Conservation (phyloP, 495 filamentous ascomycete species). For the Neurospora sp. region DNA sequence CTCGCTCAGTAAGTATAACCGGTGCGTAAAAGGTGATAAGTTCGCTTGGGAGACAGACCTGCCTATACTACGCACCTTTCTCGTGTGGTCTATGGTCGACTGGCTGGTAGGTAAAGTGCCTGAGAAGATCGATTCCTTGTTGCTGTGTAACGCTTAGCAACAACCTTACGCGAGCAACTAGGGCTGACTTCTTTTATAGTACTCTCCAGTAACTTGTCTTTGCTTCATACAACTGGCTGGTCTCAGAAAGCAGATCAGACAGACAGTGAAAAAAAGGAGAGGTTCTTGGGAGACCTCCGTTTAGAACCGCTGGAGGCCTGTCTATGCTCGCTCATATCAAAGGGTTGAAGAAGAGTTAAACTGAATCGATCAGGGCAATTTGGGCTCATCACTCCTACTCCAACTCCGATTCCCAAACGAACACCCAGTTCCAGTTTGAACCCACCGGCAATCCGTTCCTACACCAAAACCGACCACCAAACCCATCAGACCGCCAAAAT, state of each 20-base stretch:
- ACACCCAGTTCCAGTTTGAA: too few relatives aligned
- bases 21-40: too few relatives aligned
- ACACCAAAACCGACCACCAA: not conserved
- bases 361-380: not conserved
- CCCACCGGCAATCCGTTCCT: too few relatives aligned
- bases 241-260: not conserved
- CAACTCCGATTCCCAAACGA: not conserved
- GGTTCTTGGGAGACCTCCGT: not conserved
- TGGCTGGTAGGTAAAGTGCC: too few relatives aligned
- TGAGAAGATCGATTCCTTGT: too few relatives aligned
- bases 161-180: too few relatives aligned
- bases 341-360: not conserved
- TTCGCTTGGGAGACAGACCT: too few relatives aligned
- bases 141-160: too few relatives aligned
- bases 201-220: not conserved
- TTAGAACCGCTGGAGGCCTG: not conserved
- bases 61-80: too few relatives aligned
- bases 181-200: too few relatives aligned
- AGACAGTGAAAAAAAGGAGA: too few relatives aligned
- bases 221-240: not conserved
- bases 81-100: too few relatives aligned
- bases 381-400: not conserved
- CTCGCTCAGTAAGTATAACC: not conserved
- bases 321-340: not conserved
- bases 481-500: not conserved